Base-by-base conservation (phyloP, 2,329 filamentous ascomycete genomes). In the Colletotrichum destructivum region DNA sequence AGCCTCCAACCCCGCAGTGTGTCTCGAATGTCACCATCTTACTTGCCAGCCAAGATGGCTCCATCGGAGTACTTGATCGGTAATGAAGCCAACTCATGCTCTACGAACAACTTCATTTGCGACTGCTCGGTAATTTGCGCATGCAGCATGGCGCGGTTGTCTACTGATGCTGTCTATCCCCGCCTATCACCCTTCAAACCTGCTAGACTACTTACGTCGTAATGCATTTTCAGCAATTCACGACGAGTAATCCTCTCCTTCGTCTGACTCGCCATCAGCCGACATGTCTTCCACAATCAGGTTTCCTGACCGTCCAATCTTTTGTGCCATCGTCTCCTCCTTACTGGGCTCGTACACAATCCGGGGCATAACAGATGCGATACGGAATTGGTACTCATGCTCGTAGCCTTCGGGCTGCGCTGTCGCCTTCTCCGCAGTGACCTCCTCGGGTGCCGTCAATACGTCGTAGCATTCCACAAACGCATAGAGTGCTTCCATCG, bases 391-490 rank as follows among this genome's bases (percentile, higher is more conserved):
- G 83, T 96, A 99, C 76, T 91, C 86, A 80, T 98, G 95, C 75
- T 91, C 86, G 79, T 96, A 98, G 15, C 84, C 89, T 26, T 87
- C 84, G 0, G 94, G 94, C 75, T 90, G 82, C 4, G 82, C 78
- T 1, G 71, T 67, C 76, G 60, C 62, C 74, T 46, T 75, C 74
- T 76, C 78, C 60, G 74, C 75, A 60, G 74, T 75, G 42, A 72
- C 77, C 16, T 73, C 75, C 21, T 80, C 81, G 26, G 78, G 81
- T 2, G 82, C 81, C 46, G 88, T 81, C 3, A 95, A 76, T 7
- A 92, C 76, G 63, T 94, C 91, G 79, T 95, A 92, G 82, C 96
- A 98, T 79, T 99, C 96, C 2, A 98, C 95, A 82, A 97, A 98
- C 0, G 96, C 96, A 81, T 98, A 98, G 7, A 99, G 84, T 77